Evolutionary conservation across 805 yeast genomes (phyloP).

Genomic region (Metschnikowia gruessii): DNA sequence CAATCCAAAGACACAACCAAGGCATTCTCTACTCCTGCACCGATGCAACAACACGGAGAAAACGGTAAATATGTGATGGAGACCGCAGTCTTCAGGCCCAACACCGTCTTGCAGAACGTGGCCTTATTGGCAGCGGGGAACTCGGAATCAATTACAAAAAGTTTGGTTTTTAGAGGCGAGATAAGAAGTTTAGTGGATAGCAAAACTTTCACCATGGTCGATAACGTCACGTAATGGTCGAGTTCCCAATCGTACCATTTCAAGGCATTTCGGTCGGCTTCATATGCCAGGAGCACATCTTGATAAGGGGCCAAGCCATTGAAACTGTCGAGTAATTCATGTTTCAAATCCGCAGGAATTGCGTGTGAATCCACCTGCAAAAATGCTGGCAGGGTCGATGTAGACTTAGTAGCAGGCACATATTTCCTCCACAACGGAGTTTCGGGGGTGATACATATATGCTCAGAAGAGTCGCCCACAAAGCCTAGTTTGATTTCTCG

Average conservation of each 20-base stretch:
- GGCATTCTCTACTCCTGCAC: slow-evolving; percentile 16
- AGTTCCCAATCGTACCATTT: slow-evolving; percentile 15
- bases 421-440: slow-evolving; percentile 13
- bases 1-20: slow-evolving; percentile 16
- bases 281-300: slow-evolving; percentile 3
- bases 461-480: slow-evolving; percentile 18
- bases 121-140: slow-evolving; percentile 11
- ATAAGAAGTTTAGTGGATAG: slow-evolving; percentile 13
- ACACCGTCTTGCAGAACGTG: slow-evolving; percentile 13
- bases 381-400: slow-evolving; percentile 9
- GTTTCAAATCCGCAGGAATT: slow-evolving; percentile 2
- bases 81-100: slow-evolving; percentile 7
- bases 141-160: slow-evolving; percentile 15
- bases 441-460: slow-evolving; percentile 5
- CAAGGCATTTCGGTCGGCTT: slow-evolving; percentile 2
- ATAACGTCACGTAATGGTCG: slow-evolving; percentile 11
- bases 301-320: background rate
- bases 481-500: slow-evolving; percentile 15
- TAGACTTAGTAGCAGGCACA: slow-evolving; percentile 1
- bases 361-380: slow-evolving; percentile 15
- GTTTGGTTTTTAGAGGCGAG: slow-evolving; percentile 13
- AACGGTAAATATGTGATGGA: slow-evolving; percentile 17
- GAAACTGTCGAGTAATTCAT: background rate
- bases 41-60: slow-evolving; percentile 13
- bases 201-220: slow-evolving; percentile 10